Evolutionary conservation across 164 flowering plant genomes (phyloP), one percentile per base, ranked within the genome.

Genomic region (Euptelea pleiosperma): DNA sequence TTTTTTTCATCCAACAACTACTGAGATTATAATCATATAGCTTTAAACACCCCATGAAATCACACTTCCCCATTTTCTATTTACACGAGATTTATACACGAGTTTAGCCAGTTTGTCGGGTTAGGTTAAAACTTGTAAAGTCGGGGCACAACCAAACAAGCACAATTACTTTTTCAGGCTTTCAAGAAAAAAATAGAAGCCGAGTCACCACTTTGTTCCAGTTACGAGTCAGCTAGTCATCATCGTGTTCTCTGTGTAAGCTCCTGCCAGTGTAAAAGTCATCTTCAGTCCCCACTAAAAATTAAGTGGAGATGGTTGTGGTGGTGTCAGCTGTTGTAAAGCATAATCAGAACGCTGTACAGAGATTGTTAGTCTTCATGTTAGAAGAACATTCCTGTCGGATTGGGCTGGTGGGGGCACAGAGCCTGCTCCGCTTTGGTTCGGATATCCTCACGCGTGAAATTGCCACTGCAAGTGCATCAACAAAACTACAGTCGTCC

Each of bases 401-500:
- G 10, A 87, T 82, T 3, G 91, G 86, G 57, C 74, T 66, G 9
- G 74, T 65, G 1, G 95, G 81, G 9, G 71, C 70, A 66, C 96
- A 86, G 0, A 93, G 53, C 63, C 89, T 78, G 76, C 86, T 89
- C 57, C 97, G 79, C 62, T 93, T 90, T 30, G 96, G 87, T 59
- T 82, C 96, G 0, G 97, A 87, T 62, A 93, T 86, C 39, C 82
- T 72, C 49, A 90, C 89, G 4, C 80, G 81, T 29, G 97, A 83
- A 30, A 93, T 83, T 33, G 99, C 99, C 35, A 74, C 87, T 0
- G 96, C 76, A 15, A 93, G 87, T 16, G 79, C 86, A 72, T 93
- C 99, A 28, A 90, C 82, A 60, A 86, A 54, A 54, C 75, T 78
- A 59, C 71, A 62, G 26, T 82, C 90, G 54, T 85, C 93, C 35